phyloP scores from a whole-genome alignment of 306 rosid genomes.

The Vachellia collinsii region DNA sequence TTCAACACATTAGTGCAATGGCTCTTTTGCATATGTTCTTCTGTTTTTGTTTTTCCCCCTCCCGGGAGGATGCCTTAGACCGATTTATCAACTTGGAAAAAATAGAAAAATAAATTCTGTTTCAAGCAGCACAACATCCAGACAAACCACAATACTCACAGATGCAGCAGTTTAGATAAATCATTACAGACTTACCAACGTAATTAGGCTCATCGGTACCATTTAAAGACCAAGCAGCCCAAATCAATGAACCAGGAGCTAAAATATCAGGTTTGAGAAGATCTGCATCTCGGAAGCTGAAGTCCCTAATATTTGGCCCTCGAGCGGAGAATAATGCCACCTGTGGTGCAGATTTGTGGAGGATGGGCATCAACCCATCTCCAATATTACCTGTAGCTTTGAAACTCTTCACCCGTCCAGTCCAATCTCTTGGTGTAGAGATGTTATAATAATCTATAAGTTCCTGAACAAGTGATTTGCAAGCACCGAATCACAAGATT shows the following conservation, averaged over 20 bases:
- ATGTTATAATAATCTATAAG: conserved; percentile 86
- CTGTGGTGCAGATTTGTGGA: conserved; percentile 95
- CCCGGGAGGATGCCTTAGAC: conserved; percentile 12
- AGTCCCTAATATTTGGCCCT: conserved; percentile 95
- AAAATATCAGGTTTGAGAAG: conserved; percentile 98
- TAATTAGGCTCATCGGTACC: conserved; percentile 97
- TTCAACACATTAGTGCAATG: not conserved
- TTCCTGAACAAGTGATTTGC: conserved; percentile 60
- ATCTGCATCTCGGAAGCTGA: conserved; percentile 90
- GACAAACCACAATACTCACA: conserved; percentile 20
- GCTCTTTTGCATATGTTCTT: not conserved
- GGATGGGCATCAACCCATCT: conserved; percentile 85
- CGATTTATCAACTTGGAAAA: not conserved
- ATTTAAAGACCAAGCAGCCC: conserved; percentile 99
- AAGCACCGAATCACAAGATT: conserved; percentile 37
- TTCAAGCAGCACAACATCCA: conserved; percentile 6
- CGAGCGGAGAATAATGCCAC: conserved; percentile 94
- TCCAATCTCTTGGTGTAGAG: conserved; percentile 94
- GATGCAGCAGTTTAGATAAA: conserved; percentile 22
- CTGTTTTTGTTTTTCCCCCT: not conserved
- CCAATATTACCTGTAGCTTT: conserved; percentile 79
- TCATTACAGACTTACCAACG: conserved; percentile 50
- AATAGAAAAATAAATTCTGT: not conserved
- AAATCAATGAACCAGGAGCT: conserved; percentile 97
- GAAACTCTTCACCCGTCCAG: conserved; percentile 93